Percentiles rank a stretch among this genome's conserved stretches.
Evolutionary conservation across 371 early-diverging fungal genomes (phyloP).

Genomic region (Globomyces sp.): DNA sequence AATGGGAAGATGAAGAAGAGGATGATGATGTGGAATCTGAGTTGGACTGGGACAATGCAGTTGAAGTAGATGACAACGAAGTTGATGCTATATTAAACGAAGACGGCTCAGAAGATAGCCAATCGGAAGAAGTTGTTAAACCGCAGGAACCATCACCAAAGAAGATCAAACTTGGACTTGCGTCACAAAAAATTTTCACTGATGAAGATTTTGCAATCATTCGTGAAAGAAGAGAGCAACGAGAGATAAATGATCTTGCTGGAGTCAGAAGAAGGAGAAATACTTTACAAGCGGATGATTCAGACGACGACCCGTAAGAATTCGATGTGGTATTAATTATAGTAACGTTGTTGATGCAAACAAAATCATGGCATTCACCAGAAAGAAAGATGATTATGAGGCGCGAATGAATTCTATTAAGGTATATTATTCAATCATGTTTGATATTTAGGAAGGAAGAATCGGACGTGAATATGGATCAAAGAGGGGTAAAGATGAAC

Average conservation of each 20-base stretch:
- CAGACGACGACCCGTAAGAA: conserved; percentile 7
- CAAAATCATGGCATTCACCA: conserved; percentile 79
- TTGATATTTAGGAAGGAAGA: conserved; percentile 68
- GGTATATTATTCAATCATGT: conserved; percentile 17
- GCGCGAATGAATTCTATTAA: conserved; percentile 83
- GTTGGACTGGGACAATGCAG: conserved; percentile 18
- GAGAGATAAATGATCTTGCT: conserved; percentile 52
- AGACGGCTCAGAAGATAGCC: conserved; percentile 38
- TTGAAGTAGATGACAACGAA: conserved; percentile 30
- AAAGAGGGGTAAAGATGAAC: conserved; percentile 77
- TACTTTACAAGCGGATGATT: conserved; percentile 33
- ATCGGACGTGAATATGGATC: conserved; percentile 90
- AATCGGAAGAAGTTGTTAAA: conserved; percentile 24
- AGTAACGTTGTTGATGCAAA: conserved; percentile 50
- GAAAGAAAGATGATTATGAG: conserved; percentile 87
- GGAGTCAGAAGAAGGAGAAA: conserved; percentile 40
- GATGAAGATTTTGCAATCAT: conserved; percentile 89
- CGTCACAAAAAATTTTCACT: conserved; percentile 67
- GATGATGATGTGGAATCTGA: conserved; percentile 26
- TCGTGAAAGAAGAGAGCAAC: conserved; percentile 63
- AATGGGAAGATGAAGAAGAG: conserved; percentile 18
- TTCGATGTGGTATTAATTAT: not conserved
- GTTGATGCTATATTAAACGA: conserved; percentile 40
- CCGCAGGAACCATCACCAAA: conserved; percentile 21
- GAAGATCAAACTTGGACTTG: conserved; percentile 26